phyloP scores from a whole-genome alignment of 441 rosid genomes.

The Adansonia grandidieri region DNA sequence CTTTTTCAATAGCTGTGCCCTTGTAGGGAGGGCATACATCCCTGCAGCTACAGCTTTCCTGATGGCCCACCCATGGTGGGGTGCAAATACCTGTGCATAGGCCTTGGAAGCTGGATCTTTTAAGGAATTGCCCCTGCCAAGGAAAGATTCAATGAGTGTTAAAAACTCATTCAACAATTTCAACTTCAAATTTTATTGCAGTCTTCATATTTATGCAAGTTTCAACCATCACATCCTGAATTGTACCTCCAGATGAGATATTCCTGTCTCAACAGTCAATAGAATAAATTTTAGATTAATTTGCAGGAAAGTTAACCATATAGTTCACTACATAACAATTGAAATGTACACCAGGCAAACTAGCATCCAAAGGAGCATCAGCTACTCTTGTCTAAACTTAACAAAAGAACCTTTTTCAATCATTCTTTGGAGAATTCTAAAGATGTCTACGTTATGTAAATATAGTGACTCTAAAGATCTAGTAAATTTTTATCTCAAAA shows the following conservation, averaged over 20 bases:
- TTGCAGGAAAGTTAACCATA: neutral
- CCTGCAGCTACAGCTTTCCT: constrained; percentile 90
- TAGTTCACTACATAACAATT: neutral
- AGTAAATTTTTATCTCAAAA: neutral
- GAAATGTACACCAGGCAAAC: neutral
- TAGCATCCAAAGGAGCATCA: neutral
- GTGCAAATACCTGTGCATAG: constrained; percentile 88
- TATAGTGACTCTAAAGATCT: neutral
- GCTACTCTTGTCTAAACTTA: neutral
- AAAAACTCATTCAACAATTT: constrained; percentile 5
- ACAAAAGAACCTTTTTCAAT: neutral
- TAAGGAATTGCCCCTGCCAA: constrained; percentile 76
- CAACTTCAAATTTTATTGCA: constrained; percentile 13
- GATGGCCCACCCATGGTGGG: constrained; percentile 95
- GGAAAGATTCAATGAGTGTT: constrained; percentile 8
- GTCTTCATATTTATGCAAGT: constrained; percentile 7
- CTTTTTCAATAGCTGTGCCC: constrained; percentile 65
- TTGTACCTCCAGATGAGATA: neutral
- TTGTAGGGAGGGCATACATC: constrained; percentile 93
- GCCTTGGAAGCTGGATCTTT: constrained; percentile 88
- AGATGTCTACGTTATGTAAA: neutral
- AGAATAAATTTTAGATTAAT: constrained; percentile 1
- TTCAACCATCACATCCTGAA: neutral
- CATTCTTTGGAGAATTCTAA: constrained; percentile 4
- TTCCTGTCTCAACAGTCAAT: neutral